Evolutionary conservation across 352 stramenopile species (phyloP).

Genomic region (Pythium volutum): DNA sequence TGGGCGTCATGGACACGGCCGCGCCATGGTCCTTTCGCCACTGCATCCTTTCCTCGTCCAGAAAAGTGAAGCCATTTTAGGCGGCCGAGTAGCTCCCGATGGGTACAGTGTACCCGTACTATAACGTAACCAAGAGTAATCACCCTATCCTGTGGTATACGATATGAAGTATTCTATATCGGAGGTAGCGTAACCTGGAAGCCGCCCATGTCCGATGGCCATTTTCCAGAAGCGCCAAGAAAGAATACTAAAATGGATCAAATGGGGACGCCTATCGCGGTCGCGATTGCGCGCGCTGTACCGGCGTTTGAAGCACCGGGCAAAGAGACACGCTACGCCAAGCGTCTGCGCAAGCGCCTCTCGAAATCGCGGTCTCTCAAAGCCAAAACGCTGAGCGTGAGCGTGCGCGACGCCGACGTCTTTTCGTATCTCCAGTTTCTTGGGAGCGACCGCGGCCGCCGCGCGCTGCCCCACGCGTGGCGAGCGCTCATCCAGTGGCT

Average conservation of each 20-base stretch:
- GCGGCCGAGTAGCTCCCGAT: background rate
- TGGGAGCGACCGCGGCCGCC: background rate
- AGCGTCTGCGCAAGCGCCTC: conserved; percentile 21
- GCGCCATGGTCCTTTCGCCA: background rate
- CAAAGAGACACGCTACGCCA: conserved; percentile 26
- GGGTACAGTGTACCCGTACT: background rate
- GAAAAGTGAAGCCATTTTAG: conserved; percentile 9
- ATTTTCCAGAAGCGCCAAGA: background rate
- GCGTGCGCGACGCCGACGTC: conserved; percentile 18
- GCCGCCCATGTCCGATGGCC: background rate
- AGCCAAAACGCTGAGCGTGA: conserved; percentile 11
- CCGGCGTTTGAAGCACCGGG: conserved; percentile 46
- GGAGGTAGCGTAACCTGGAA: background rate
- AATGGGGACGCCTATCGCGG: conserved; percentile 10
- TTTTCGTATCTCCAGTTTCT: conserved; percentile 19
- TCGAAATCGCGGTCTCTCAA: background rate
- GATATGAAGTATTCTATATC: background rate
- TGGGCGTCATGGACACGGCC: background rate
- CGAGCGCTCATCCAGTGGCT: conserved; percentile 4
- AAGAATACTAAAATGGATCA: background rate
- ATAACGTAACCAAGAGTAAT: background rate
- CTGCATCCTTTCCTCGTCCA: background rate
- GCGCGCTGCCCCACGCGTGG: background rate
- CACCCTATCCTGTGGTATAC: background rate
- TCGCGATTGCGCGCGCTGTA: conserved; percentile 30